A percentile compares a stretch with the other conserved stretches of the same genome.
phyloP scores from a whole-genome alignment of 148 eudicot species.

The Tetragonia tetragonoides region DNA sequence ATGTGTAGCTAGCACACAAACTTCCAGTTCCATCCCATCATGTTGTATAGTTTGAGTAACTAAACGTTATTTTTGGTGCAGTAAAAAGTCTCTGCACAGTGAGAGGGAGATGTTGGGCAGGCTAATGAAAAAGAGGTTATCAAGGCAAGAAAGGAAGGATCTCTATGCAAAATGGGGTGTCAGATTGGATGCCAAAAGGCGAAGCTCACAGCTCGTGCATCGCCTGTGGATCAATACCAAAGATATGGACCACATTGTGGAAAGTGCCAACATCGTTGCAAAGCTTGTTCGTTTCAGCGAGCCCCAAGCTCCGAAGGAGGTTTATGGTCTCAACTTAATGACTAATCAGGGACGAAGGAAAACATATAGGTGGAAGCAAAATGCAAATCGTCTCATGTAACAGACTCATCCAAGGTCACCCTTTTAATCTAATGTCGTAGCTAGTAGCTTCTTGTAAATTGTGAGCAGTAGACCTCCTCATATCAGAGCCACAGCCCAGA shows the following conservation, averaged over 20 bases:
- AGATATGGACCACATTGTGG: slow-evolving; percentile 62
- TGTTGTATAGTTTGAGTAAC: neutral
- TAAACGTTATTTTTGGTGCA: slow-evolving; percentile 29
- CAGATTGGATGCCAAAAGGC: slow-evolving; percentile 50
- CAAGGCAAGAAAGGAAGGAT: slow-evolving; percentile 54
- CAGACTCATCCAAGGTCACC: neutral
- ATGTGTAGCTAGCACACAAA: neutral
- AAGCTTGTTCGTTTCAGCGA: slow-evolving; percentile 54
- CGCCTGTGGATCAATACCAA: slow-evolving; percentile 55
- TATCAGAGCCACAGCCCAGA: neutral
- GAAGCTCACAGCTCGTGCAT: slow-evolving; percentile 66
- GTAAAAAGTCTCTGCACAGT: slow-evolving; percentile 54
- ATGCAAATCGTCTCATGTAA: slow-evolving; percentile 36
- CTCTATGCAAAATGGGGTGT: slow-evolving; percentile 80
- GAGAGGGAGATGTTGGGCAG: slow-evolving; percentile 75
- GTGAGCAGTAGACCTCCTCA: neutral
- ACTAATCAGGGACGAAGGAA: slow-evolving; percentile 41
- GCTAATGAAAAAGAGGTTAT: slow-evolving; percentile 66
- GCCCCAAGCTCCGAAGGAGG: slow-evolving; percentile 67
- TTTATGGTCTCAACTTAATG: slow-evolving; percentile 70
- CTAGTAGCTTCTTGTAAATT: slow-evolving; percentile 10
- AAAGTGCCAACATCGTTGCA: slow-evolving; percentile 74
- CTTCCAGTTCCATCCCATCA: neutral
- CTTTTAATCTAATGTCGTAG: slow-evolving; percentile 25
- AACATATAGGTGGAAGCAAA: slow-evolving; percentile 50